Evolutionary conservation across 805 yeast genomes (phyloP).

Genomic region (Kazachstania viticola): DNA sequence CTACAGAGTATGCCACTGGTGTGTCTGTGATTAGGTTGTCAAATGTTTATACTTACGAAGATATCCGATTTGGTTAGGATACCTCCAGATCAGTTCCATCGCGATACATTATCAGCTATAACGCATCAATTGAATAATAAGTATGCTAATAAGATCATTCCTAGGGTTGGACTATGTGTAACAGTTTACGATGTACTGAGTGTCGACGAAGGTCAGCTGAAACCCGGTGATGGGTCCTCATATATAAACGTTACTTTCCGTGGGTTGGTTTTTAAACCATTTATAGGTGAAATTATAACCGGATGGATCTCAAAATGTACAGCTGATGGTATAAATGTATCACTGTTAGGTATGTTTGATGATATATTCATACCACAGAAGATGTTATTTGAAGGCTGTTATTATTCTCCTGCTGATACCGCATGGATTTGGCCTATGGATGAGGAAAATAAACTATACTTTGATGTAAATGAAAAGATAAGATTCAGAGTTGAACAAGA

Average conservation of each 20-base stretch:
- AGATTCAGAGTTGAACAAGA: slow-evolving; percentile 88
- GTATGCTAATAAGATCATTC: slow-evolving; percentile 76
- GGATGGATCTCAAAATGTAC: slow-evolving; percentile 91
- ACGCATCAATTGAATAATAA: slow-evolving; percentile 73
- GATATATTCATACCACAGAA: slow-evolving; percentile 83
- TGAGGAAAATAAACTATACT: slow-evolving; percentile 62
- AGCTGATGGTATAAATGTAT: slow-evolving; percentile 69
- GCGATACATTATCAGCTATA: slow-evolving; percentile 61
- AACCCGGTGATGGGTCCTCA: slow-evolving; percentile 91
- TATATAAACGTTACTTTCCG: slow-evolving; percentile 67
- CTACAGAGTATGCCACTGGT: too few species aligned
- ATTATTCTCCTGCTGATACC: slow-evolving; percentile 58
- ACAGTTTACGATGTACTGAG: slow-evolving; percentile 72
- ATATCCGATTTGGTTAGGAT: slow-evolving; percentile 77
- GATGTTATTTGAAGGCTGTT: slow-evolving; percentile 68
- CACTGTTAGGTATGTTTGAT: slow-evolving; percentile 68
- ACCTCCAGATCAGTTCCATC: slow-evolving; percentile 73
- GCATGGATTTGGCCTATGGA: slow-evolving; percentile 91
- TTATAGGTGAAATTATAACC: slow-evolving; percentile 81
- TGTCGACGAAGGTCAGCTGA: slow-evolving; percentile 80
- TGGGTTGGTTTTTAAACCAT: slow-evolving; percentile 79
- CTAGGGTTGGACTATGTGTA: slow-evolving; percentile 73
- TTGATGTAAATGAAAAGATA: slow-evolving; percentile 85
- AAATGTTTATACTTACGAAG: slow-evolving; percentile 80
- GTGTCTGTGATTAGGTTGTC: too few species aligned